Evolutionary conservation across 2,329 filamentous ascomycete species (phyloP).

Genomic region (Neonectria sp.): DNA sequence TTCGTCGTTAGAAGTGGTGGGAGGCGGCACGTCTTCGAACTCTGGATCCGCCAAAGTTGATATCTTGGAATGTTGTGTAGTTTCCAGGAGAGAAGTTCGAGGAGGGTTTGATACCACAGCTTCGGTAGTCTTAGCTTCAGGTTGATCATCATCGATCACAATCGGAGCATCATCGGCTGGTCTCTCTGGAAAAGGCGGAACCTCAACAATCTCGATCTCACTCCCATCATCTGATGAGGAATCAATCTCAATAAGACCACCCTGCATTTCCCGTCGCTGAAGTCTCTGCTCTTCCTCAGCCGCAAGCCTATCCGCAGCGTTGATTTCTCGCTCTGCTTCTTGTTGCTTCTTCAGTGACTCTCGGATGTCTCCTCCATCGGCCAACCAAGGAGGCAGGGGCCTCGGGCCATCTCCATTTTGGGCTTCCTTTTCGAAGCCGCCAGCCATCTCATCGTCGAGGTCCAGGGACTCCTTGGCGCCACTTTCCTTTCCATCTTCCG

Average conservation of each 20-base stretch:
- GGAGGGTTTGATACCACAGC: not conserved
- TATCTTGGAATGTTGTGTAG: conserved; percentile 5
- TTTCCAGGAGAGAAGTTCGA: not conserved
- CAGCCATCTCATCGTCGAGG: conserved; percentile 65
- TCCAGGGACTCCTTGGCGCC: conserved; percentile 44
- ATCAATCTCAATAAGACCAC: conserved; percentile 73
- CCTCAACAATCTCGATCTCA: conserved; percentile 72
- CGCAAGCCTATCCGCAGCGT: conserved; percentile 73
- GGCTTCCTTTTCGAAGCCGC: conserved; percentile 74
- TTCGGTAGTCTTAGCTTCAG: conserved; percentile 3
- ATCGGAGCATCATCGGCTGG: not conserved
- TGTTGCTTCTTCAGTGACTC: conserved; percentile 73
- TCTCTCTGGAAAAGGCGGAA: conserved; percentile 54
- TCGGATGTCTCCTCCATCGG: conserved; percentile 75
- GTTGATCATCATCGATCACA: conserved; percentile 31
- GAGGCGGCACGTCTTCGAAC: conserved; percentile 19
- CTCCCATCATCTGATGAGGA: conserved; percentile 72
- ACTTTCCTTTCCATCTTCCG: conserved; percentile 41
- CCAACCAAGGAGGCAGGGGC: conserved; percentile 85
- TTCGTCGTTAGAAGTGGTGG: not conserved
- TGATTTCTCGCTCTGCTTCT: conserved; percentile 71
- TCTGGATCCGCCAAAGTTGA: conserved; percentile 8
- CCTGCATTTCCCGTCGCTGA: conserved; percentile 58
- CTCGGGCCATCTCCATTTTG: conserved; percentile 61
- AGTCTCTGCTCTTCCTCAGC: conserved; percentile 70